A percentile compares a stretch with the other conserved stretches of the same genome.
phyloP scores from a whole-genome alignment of 1,139 yeast genomes.

The Hansenula sp. region DNA sequence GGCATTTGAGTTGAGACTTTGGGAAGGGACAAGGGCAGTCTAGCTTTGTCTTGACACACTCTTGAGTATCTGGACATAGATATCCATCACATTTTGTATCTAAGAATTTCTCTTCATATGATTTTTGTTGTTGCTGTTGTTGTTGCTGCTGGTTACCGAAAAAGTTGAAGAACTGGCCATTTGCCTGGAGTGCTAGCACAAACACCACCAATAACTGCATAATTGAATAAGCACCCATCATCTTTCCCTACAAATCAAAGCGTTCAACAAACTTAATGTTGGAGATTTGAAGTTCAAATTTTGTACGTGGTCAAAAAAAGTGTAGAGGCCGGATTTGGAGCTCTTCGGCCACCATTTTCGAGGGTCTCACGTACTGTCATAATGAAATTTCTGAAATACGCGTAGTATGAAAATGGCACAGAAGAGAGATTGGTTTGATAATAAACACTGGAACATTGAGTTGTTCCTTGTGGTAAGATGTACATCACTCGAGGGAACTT shows the following conservation, averaged over 20 bases:
- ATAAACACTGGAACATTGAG: background rate
- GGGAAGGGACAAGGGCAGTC: constrained; percentile 93
- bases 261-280: background rate
- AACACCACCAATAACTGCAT: background rate
- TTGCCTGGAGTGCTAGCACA: constrained; percentile 3
- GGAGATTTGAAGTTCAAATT: background rate
- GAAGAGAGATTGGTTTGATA: too few relatives aligned
- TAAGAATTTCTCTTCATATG: constrained; percentile 35
- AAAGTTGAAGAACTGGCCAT: constrained; percentile 25
- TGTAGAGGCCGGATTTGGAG: background rate
- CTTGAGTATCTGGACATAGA: constrained; percentile 77
- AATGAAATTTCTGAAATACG: background rate
- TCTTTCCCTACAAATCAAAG: background rate
- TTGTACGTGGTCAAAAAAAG: too few relatives aligned
- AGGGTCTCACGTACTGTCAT: background rate
- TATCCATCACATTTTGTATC: constrained; percentile 56
- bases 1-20: constrained; percentile 77
- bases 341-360: too few relatives aligned
- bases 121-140: constrained; percentile 30
- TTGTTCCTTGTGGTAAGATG: constrained; percentile 34
- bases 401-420: background rate
- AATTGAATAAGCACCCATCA: background rate
- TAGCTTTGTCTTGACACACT: constrained; percentile 64
- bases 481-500: constrained; percentile 61
- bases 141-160: constrained; percentile 32